Evolutionary conservation across 345 rosid genomes (phyloP).

Genomic region (Mallotus nudiflorus): DNA sequence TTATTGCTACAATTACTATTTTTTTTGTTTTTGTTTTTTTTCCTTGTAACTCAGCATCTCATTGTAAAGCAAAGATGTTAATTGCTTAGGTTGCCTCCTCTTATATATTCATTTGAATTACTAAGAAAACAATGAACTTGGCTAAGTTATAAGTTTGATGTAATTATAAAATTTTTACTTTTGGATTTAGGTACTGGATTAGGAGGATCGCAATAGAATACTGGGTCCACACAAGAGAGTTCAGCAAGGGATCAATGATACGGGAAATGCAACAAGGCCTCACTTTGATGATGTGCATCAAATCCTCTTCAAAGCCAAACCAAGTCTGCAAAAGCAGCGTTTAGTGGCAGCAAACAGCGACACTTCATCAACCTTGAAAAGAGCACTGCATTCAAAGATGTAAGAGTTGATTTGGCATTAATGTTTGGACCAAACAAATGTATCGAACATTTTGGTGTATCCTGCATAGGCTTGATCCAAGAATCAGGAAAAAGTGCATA

Average conservation of each 20-base stretch:
- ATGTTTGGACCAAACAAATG: too few species aligned
- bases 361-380: conserved; percentile 27
- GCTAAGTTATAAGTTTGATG: too few species aligned
- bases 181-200: conserved; percentile 61
- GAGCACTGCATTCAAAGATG: conserved; percentile 19
- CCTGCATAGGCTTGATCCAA: neutral
- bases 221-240: conserved; percentile 67
- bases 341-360: conserved; percentile 15
- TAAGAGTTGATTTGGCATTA: too few species aligned
- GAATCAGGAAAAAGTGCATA: neutral
- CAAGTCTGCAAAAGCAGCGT: conserved; percentile 31
- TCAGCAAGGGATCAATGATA: conserved; percentile 68
- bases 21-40: too few species aligned
- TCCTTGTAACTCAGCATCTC: too few species aligned
- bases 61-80: too few species aligned
- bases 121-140: too few species aligned
- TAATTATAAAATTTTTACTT: conserved; percentile 5
- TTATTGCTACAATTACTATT: too few species aligned
- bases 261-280: conserved; percentile 65
- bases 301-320: conserved; percentile 47
- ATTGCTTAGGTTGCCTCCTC: too few species aligned
- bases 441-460: too few species aligned
- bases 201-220: conserved; percentile 50
- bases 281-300: conserved; percentile 77
- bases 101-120: too few species aligned